Conservation (phyloP, 2,329 filamentous ascomycete genomes). For the Nigrospora oryzae region DNA sequence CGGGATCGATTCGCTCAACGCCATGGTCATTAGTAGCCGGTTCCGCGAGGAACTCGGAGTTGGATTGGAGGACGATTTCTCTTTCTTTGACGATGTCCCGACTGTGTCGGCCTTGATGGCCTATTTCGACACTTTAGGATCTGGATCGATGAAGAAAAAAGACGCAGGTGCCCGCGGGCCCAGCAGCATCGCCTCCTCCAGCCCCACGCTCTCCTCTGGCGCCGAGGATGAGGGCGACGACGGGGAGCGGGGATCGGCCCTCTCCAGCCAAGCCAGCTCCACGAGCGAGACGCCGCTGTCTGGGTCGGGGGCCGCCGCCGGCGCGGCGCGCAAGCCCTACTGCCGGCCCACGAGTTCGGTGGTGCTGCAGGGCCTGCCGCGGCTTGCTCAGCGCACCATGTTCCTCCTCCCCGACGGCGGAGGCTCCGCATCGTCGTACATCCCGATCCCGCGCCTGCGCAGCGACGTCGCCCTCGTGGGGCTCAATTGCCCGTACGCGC, state of each 20-base stretch:
- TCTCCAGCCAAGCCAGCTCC: background rate
- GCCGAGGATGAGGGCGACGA: background rate
- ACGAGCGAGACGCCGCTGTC: background rate
- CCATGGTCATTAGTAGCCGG: too few relatives aligned
- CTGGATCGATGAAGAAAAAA: too few relatives aligned
- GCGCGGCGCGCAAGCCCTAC: too few relatives aligned
- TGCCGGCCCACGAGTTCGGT: too few relatives aligned
- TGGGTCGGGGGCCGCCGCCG: too few relatives aligned
- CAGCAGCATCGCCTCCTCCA: too few relatives aligned
- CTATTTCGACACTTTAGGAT: background rate
- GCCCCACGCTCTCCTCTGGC: background rate
- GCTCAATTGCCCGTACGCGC: conserved; percentile 30
- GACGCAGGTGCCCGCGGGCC: too few relatives aligned
- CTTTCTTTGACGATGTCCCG: background rate
- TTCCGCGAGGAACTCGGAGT: too few relatives aligned
- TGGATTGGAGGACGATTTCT: too few relatives aligned
- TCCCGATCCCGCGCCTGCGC: conserved; percentile 20
- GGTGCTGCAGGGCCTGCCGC: background rate
- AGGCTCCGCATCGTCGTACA: conserved; percentile 32
- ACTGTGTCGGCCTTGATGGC: background rate
- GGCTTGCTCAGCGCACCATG: conserved; percentile 8
- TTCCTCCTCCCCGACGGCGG: conserved; percentile 36
- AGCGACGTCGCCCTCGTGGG: conserved; percentile 24
- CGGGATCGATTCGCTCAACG: too few relatives aligned
- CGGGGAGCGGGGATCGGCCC: too few relatives aligned